Percentiles rank a stretch among this genome's conserved stretches.
Evolutionary conservation across 805 yeast genomes (phyloP).

Genomic region (Saturnispora gosingensis): DNA sequence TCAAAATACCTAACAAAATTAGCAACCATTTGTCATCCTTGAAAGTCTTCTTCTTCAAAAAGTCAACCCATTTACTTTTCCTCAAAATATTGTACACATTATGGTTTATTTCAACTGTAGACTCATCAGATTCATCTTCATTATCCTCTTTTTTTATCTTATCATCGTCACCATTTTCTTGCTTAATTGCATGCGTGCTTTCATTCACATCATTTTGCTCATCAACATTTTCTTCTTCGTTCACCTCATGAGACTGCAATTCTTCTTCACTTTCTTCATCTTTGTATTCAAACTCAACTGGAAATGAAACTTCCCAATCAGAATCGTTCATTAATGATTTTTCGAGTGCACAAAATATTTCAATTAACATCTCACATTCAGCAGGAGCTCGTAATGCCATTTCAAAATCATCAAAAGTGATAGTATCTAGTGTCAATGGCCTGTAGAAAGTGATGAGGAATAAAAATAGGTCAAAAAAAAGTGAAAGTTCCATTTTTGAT

Average conservation of each 20-base stretch:
- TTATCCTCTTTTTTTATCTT: slow-evolving; percentile 15
- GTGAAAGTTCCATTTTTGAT: slow-evolving; percentile 14
- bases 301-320: slow-evolving; percentile 19
- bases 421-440: slow-evolving; percentile 56
- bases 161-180: slow-evolving; percentile 14
- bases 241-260: slow-evolving; percentile 16
- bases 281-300: slow-evolving; percentile 21
- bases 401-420: slow-evolving; percentile 72
- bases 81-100: slow-evolving; percentile 43
- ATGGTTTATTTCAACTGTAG: slow-evolving; percentile 25
- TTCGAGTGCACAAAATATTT: slow-evolving; percentile 58
- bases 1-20: slow-evolving; percentile 63
- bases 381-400: slow-evolving; percentile 45
- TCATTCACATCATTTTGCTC: slow-evolving; percentile 18
- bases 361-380: slow-evolving; percentile 47
- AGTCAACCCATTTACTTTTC: slow-evolving; percentile 65
- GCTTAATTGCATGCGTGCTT: slow-evolving; percentile 7
- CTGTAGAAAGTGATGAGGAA: slow-evolving; percentile 63
- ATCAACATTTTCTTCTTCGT: slow-evolving; percentile 18
- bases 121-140: slow-evolving; percentile 18
- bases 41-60: slow-evolving; percentile 64
- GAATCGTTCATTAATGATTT: slow-evolving; percentile 42
- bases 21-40: slow-evolving; percentile 83
- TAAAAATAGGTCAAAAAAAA: slow-evolving; percentile 54
- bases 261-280: slow-evolving; percentile 13